Base-by-base conservation (phyloP, 2,329 filamentous ascomycete genomes). In the Zasmidium citrigriseum region DNA sequence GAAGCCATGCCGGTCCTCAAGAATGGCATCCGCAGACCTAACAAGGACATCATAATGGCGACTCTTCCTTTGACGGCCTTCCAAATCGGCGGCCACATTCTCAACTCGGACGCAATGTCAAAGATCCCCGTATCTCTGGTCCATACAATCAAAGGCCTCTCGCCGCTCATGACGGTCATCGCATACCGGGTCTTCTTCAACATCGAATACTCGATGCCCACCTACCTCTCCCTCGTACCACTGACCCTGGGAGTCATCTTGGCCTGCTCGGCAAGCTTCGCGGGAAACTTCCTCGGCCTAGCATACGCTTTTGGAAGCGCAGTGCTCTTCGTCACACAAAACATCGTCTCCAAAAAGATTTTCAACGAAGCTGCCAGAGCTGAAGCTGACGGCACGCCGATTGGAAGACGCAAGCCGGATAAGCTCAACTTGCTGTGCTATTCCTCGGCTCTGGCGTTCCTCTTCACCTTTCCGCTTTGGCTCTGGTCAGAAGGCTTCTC, bases 341-440 rank as follows among this genome's bases (percentile, higher is more conserved):
- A 99, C 72, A 99, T 99, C 57, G 96, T 97, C 65, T 98, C 93
- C 20, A 99, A 99, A 77, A 91, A 91, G 65, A 86, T 99, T 10
- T 99, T 99, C 81, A 99, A 97, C 74, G 93, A 97, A 72, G 91
- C 91, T 5, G 89, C 91, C 5, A 87, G 87, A 58, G 90, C 91
- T 1, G 93, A 97, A 75, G 86, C 87, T 7, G 91, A 96, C 54
- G 77, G 80, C 1, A 84, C 84, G 1, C 81, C 83, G 0, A 76
- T 81, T 12, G 83, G 84, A 55, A 84, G 86, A 46, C 86, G 87
- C 61, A 98, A 96, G 76, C 83, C 97, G 18, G 95, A 99, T 78
- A 99, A 99, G 77, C 85, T 99, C 44, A 99, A 99, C 72, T 81
- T 99, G 18, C 82, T 99, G 2, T 98, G 90, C 79, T 99, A 99